Base-by-base conservation (phyloP, 2,329 filamentous ascomycete species). In the Drechslerella coelobrocha region DNA sequence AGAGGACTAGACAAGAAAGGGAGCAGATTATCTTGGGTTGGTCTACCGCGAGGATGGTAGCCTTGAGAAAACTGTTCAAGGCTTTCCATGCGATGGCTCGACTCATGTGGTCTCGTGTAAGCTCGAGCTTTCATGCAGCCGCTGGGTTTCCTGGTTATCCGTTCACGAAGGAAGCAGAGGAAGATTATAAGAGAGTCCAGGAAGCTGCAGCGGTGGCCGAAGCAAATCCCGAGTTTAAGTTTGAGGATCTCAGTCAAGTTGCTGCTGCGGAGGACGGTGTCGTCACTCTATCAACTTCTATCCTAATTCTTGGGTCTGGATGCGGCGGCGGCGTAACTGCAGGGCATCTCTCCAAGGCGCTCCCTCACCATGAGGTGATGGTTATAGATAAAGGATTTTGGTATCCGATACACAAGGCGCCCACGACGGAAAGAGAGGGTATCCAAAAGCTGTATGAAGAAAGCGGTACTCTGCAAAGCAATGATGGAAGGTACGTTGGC, bases 351-450 rank as follows among this genome's bases (percentile, higher is more conserved):
- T 86, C 92, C 8, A 88, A 92, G 78, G 89, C 88, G 0, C 78
- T 96, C 2, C 68, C 68, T 17, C 68, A 72, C 21, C 68, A 72
- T 26, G 17, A 55, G 12, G 27, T 72, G 24, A 72, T 72, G 68
- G 90, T 97, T 0, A 87, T 91, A 2, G 91, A 95, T 74, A 94
- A 94, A 77, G 86, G 85, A 0, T 91, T 92, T 77, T 85, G 94
- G 73, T 75, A 61, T 12, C 68, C 61, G 34, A 83, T 56, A 24
- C 68, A 72, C 52, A 61, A 72, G 23, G 50, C 53, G 8, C 68
- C 68, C 4, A n/a, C 50, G 1, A 56, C 55, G 7, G 69, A 72
- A 41, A 61, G 63, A 51, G 69, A 69, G 12, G 68, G 68, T n/a
- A 0, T 65, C 17, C 39, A 48, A 17, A 61, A 57, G 26, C 43